Evolutionary conservation across 2,329 filamentous ascomycete species (phyloP).

Genomic region (Rhytidhysteron rufulum): DNA sequence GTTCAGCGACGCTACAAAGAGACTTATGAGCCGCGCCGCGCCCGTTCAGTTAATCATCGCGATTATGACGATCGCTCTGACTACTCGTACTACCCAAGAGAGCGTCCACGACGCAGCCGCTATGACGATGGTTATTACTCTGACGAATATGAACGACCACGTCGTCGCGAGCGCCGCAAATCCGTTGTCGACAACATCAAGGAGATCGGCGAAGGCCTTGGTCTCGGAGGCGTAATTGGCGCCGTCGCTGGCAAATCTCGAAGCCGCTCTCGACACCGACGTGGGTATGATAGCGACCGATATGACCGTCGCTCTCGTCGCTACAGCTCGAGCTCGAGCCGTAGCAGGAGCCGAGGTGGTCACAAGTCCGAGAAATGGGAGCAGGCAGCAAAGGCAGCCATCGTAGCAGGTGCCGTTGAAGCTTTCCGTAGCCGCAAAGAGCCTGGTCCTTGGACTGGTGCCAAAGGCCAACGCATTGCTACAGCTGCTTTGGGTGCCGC

Average conservation of each 20-base stretch:
- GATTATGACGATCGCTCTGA: constrained; percentile 58
- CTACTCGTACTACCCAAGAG: constrained; percentile 40
- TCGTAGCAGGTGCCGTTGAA: constrained; percentile 86
- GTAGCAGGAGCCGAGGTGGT: constrained; percentile 48
- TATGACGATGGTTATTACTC: constrained; percentile 44
- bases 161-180: constrained; percentile 48
- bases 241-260: constrained; percentile 52
- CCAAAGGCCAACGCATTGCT: constrained; percentile 86
- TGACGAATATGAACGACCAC: constrained; percentile 41
- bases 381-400: constrained; percentile 85
- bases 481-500: constrained; percentile 84
- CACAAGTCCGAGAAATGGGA: constrained; percentile 63
- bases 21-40: constrained; percentile 50
- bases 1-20: constrained; percentile 47
- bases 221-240: constrained; percentile 52
- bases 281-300: constrained; percentile 40
- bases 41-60: constrained; percentile 60
- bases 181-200: constrained; percentile 53
- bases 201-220: constrained; percentile 57
- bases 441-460: constrained; percentile 82
- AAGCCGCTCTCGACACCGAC: constrained; percentile 60
- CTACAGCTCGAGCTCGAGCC: constrained; percentile 54
- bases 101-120: constrained; percentile 44
- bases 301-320: constrained; percentile 35
- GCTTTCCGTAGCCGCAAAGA: constrained; percentile 88